Evolutionary conservation across 2,329 filamentous ascomycete genomes (phyloP), one percentile per base, ranked within the genome.

Genomic region (Fusarium palustre): DNA sequence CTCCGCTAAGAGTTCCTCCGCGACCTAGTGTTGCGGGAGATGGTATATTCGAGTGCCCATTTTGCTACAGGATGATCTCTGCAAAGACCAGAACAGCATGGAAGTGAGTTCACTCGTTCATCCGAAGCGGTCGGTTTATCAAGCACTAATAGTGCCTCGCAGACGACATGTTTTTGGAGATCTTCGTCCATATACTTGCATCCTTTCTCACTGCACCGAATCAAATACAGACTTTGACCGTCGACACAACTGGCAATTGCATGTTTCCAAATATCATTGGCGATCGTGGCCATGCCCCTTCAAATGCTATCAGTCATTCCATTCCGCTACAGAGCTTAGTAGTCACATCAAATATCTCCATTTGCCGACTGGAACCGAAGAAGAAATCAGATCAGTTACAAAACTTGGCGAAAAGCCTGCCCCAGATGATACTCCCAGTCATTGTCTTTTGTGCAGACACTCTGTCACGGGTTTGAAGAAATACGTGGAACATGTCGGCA

Each of bases 11-110:
- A n/a, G 34, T 73, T 10, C 80, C 64, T 20, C 75, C 52, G 4
- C 52, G 68, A 4, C 76, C 78, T 0, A 61, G 66, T 33, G 68
- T 68, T 2, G 69, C 76, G 0, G 30, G 48, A 0, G 46, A 71
- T 12, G 74, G 75, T 1, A 71, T 75, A 0, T 81, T 82, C 39
- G 76, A 81, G 59, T 83, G 81, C 36, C 81, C 79, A 0, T 81
- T 80, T 11, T 83, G 81, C 50, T 81, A 75, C 31, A 74, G 75
- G 41, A 74, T 81, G 7, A 74, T 82, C 5, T 76, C 63, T 2
- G 67, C 77, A 1, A 68, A 36, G 6, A 67, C 64, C 11, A 66
- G 48, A 15, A n/a, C 24, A 2, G 64, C 75, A 0, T 82, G 80
- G 80, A 76, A 74, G 62, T 79, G 55, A 63, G 75, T 55, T n/a